Conservation (phyloP, 495 filamentous ascomycete species). For the Tuber magnatum region DNA sequence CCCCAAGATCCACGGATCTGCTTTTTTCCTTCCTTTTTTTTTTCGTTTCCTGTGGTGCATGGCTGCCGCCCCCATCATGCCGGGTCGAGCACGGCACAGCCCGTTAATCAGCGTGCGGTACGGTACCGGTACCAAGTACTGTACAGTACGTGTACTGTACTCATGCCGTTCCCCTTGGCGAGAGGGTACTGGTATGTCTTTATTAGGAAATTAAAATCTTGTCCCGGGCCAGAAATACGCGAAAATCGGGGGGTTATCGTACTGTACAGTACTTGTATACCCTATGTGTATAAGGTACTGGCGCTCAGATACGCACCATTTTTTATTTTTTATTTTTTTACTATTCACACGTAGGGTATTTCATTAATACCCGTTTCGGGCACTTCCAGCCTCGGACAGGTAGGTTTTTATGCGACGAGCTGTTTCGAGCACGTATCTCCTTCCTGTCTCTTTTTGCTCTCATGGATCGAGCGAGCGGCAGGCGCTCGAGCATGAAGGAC, state of each 20-base stretch:
- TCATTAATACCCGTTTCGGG: background rate
- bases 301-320: background rate
- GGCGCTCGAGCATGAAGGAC: background rate
- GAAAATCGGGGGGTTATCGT: too few relatives aligned
- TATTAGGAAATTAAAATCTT: too few relatives aligned
- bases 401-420: background rate
- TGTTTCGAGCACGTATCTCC: background rate
- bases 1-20: background rate
- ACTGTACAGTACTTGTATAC: too few relatives aligned
- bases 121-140: too few relatives aligned
- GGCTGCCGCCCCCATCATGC: background rate
- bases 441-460: background rate
- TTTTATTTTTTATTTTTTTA: background rate
- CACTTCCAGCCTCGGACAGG: background rate
- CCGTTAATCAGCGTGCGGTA: background rate
- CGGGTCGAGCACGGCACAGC: background rate
- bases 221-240: too few relatives aligned
- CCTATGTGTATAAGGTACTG: background rate
- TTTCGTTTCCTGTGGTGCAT: background rate
- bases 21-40: background rate
- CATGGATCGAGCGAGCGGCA: background rate
- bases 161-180: background rate
- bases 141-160: too few relatives aligned
- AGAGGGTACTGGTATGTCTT: background rate
- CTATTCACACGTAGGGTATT: background rate